Base-by-base conservation (phyloP, 169 alveolate species). In the Theileria luwenshuni region DNA sequence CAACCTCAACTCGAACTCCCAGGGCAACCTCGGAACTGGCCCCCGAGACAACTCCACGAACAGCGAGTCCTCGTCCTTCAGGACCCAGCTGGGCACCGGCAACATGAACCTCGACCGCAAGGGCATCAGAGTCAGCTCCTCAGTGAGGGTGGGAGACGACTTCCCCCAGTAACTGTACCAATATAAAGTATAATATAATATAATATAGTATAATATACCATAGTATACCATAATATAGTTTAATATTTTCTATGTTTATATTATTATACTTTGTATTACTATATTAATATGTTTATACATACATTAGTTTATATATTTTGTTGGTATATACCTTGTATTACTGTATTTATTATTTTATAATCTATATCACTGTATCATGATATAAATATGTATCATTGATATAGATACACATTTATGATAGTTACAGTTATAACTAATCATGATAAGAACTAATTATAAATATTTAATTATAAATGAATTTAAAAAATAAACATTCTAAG, bases 71-170 rank as follows among this genome's bases (percentile, higher is more conserved):
- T 10, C 1, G 48, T 42, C 58, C 13, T 28, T 63, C 38, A 33
- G 65, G 77, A 64, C 69, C 38, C 63, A 61, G 33, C 52, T 58
- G 19, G 68, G 19, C 19, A 65, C 45, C 59, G 19, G 60, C 27
- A 38, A 54, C 65, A 38, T 61, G 28, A 52, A 63, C 27, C 70
- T 32, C 28, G 84, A 75, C 43, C 32, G 68, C 13, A 79, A 79
- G 65, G 87, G 87, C 28, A 79, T 79, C 12, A 69, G 87, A 15
- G 76, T 77, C 38, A 25, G 81, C 3, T 64, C 71, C 33, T 27
- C 54, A 68, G 32, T 41, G 12, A 79, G 41, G 30, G 83, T 59
- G 13, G 77, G 87, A 32, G 76, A 47, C 0, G 83, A 27, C 63
- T 79, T 56, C 69, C 83, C 73, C 5, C 33, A 43, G 28, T 62